Conservation (phyloP, 495 filamentous ascomycete species). For the Penicillium robsamsonii region DNA sequence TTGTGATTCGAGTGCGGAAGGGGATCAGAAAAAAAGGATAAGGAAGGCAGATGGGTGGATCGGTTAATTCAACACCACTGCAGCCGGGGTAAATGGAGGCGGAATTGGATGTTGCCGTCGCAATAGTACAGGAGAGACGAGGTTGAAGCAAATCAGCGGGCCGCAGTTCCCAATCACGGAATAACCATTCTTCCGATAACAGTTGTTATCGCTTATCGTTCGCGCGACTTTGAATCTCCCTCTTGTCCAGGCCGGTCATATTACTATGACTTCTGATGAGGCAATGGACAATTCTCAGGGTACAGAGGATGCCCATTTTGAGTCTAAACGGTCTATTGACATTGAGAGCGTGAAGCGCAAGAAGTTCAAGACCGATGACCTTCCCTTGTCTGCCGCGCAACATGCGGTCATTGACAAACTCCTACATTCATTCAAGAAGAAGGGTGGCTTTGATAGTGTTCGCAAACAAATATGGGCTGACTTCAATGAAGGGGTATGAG, state of each 20-base stretch:
- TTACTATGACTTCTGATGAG: conserved; percentile 16
- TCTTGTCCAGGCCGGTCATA: not conserved
- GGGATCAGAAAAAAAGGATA: conserved; percentile 8
- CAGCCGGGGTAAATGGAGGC: conserved; percentile 20
- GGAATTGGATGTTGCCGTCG: conserved; percentile 22
- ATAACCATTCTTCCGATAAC: conserved; percentile 21
- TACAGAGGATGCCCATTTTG: conserved; percentile 28
- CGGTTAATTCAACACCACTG: conserved; percentile 19
- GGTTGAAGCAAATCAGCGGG: conserved; percentile 44
- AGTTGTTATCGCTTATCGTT: conserved; percentile 30
- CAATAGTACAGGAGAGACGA: conserved; percentile 29
- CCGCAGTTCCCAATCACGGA: conserved; percentile 44
- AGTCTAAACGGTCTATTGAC: conserved; percentile 32
- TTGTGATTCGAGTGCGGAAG: conserved; percentile 11
- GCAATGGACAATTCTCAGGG: conserved; percentile 46
- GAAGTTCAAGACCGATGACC: conserved; percentile 80
- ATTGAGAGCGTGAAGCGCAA: conserved; percentile 49
- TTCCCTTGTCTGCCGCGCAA: conserved; percentile 71
- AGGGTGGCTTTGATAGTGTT: conserved; percentile 81
- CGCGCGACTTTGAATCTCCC: conserved; percentile 21
- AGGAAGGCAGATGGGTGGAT: conserved; percentile 8
- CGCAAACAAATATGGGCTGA: conserved; percentile 79
- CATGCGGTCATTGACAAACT: conserved; percentile 73
- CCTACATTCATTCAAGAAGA: conserved; percentile 83
- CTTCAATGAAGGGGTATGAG: conserved; percentile 70